Evolutionary conservation across 176 grass and related monocot species (phyloP).

Genomic region (Carex littledalei): DNA sequence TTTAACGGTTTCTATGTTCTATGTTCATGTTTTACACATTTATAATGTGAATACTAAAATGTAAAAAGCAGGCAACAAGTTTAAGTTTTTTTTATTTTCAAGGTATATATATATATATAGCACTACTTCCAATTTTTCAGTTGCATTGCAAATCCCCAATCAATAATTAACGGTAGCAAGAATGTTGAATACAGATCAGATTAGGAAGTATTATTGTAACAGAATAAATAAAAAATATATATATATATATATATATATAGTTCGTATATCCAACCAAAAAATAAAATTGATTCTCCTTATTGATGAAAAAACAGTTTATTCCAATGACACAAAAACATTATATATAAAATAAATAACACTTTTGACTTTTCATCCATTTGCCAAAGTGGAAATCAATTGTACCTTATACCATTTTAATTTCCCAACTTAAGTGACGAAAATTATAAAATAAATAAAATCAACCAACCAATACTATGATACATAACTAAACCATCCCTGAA

Average conservation of each 20-base stretch:
- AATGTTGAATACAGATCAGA: not conserved
- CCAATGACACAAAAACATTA: not conserved
- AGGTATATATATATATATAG: too few relatives aligned
- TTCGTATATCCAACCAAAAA: not conserved
- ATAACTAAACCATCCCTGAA: not conserved
- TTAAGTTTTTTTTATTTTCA: not conserved
- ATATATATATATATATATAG: too few relatives aligned
- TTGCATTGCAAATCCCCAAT: constrained; percentile 8
- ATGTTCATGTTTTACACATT: constrained; percentile 9
- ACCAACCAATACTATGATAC: not conserved
- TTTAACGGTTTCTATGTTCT: constrained; percentile 7
- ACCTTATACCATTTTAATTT: not conserved
- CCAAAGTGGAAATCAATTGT: not conserved
- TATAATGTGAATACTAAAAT: not conserved
- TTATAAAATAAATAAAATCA: not conserved
- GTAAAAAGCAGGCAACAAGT: not conserved
- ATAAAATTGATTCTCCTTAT: not conserved
- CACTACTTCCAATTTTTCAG: not conserved
- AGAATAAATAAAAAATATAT: not conserved
- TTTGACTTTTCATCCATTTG: not conserved
- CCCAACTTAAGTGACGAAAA: not conserved
- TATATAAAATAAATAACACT: not conserved
- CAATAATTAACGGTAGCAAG: not conserved
- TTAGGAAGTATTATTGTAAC: not conserved
- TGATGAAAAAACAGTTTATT: not conserved